Base-by-base conservation (phyloP, 139 green algal species). In the Chlamydomonas sphaeroides region DNA sequence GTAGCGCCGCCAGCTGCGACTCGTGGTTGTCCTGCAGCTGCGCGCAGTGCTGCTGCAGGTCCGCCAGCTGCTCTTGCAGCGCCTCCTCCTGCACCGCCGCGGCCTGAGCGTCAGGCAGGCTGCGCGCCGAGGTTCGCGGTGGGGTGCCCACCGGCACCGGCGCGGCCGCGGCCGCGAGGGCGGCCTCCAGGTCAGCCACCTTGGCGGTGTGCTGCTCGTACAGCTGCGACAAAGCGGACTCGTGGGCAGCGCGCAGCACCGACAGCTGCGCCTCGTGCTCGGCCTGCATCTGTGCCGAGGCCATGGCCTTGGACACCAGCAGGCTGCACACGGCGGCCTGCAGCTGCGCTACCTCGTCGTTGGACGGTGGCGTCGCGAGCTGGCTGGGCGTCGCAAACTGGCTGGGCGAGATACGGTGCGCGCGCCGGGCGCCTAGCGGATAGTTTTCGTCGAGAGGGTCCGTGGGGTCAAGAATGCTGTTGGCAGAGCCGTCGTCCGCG, bases 251-350 rank as follows among this genome's bases (percentile, higher is more conserved):
- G 2, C 38, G 56, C 25, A 79, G 56, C 39, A 62, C 35, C 33
- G 53, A 38, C 59, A 79, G 1, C 38, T 56, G 6, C 3, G 15
- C 36, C 3, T 79, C 72, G 15, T 36, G 65, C 36, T 79, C 72
- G 7, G 38, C 72, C 28, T 56, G 72, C 18, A 68, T 35, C 57
- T 68, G 48, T 4, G 72, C 56, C 1, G 36, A 68, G 28, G 38
- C 39, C 11, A 79, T 20, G 0, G 56, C 35, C 30, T 79, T 79
- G 28, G 72, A 79, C 32, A 79, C 57, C 36, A 79, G 26, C 28
- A 79, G 36, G 28, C 56, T 56, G 72, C 72, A 79, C 26, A 79
- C 38, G 23, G 72, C 56, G 4, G 72, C 56, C 28, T 79, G 72
- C 36, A 79, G 56, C 56, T 79, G 53, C 72, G 25, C 10, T 6